Base-by-base conservation (phyloP, 2,329 filamentous ascomycete genomes). In the Gremmenia infestans region DNA sequence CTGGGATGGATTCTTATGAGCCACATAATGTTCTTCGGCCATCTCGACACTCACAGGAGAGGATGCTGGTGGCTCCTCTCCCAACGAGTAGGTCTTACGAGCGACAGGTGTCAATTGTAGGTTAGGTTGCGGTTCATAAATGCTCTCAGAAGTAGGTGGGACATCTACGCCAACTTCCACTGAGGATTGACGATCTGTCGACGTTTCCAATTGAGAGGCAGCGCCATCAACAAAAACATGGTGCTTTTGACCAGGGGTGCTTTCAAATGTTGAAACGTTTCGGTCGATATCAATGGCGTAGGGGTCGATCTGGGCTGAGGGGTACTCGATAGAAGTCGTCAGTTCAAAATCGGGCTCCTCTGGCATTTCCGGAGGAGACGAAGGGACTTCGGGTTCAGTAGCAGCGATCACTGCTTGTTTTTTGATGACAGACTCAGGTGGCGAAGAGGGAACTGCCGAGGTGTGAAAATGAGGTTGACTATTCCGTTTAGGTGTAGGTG, bases 371-470 rank as follows among this genome's bases (percentile, higher is more conserved):
- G 63, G 61, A 46, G 65, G 65, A 43, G 65, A 65, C 3, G 61
- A 65, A 9, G 56, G 53, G 46, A 63, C 52, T 14, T 62, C 63
- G n/a, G 23, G 39, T 12, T 32, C 37, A 5, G 15, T 35, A 17
- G 39, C 19, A 25, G 22, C 40, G 22, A 35, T 2, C 76, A 74
- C 5, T 79, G 65, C 5, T 82, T 71, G 12, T 79, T 76, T 54
- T 79, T 81, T 8, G 76, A 74, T 50, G 80, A 76, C 0, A 78
- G 76, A 48, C 55, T 81, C 75, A 1, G 80, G 81, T 5, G 82
- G 82, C 0, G 82, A 85, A 5, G 82, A 85, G 9, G 81, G 79
- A 4, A 79, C 75, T 50, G 82, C 81, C 2, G 75, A 76, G 66
- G 77, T 72, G 48, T 76, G 77, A 17, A 72, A 70, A 42, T 79